Base-by-base conservation (phyloP, 225 moss, liverwort and hornwort genomes). In the Lunularia cruciata region DNA sequence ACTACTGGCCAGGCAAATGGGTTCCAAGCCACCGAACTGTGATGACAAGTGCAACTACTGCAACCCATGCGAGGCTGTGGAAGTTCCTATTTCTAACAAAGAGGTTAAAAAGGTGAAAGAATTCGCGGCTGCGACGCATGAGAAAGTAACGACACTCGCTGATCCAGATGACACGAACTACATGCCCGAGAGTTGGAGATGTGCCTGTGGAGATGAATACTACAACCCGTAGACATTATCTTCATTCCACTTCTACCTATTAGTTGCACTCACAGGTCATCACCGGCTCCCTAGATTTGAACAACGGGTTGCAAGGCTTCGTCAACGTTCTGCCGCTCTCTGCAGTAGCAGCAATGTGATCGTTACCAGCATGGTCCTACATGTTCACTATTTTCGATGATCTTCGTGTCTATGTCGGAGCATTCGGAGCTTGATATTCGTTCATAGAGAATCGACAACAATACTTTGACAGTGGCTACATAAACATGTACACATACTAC, bases 171-270 rank as follows among this genome's bases (percentile, higher is more conserved):
- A 83, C 33, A 79, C 83, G n/a, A 83, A 83, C 69, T 83, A 83
- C 33, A 79, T 76, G 78, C 83, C 83, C 45, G 83, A 83, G 67
- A 83, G 79, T 40, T 83, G 83, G 83, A 76, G 78, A 76, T 83
- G 83, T 61, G 72, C 75, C 23, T 83, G 83, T 38, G 83, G 83
- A 34, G 35, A 76, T 62, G 34, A 59, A 18, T 79, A 72, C 56
- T 83, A 72, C 69, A 76, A 79, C 59, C 83, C 83, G 22, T 81
- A 69, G 47, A 51, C n/a, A n/a, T n/a, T n/a, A n/a, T n/a, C n/a
- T n/a, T n/a, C 7, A 43, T 43, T 15, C 43, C 12, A 43, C 12
- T 43, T 53, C 52, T 16, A 53, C 52, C 22, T 9, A 26, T 5
- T 26, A 5, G 52, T 53, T 53, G n/a, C 52, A 52, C 52, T 22